Conservation (phyloP, 2,329 filamentous ascomycete genomes). For the Macrophomina phaseolina region DNA sequence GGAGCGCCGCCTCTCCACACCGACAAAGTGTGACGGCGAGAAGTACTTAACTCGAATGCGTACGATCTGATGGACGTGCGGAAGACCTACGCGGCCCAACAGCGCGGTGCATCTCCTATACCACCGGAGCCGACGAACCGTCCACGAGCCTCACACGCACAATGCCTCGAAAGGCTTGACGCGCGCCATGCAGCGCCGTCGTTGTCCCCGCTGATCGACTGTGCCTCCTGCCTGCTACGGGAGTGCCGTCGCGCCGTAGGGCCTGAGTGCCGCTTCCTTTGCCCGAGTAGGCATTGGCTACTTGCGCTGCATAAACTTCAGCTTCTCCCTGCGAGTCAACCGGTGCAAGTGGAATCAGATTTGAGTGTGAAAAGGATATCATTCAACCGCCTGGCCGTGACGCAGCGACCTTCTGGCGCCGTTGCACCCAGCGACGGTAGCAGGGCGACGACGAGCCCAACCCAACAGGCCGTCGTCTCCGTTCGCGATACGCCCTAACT, state of each 20-base stretch:
- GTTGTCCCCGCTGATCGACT: conserved; percentile 20
- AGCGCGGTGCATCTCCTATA: neutral
- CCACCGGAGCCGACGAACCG: neutral
- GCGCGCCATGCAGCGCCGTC: conserved; percentile 18
- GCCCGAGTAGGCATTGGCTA: neutral
- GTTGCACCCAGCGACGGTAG: neutral
- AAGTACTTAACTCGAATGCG: neutral
- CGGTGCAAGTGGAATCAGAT: neutral
- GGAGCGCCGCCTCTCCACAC: neutral
- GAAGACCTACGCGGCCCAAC: neutral
- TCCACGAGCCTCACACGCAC: conserved; percentile 3
- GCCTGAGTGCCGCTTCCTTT: neutral
- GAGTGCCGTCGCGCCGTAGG: conserved; percentile 9
- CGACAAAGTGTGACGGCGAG: neutral
- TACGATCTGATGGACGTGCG: neutral
- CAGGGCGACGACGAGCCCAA: neutral
- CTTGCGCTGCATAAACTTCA: conserved; percentile 2
- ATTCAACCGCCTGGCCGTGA: conserved; percentile 4
- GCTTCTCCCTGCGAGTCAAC: neutral
- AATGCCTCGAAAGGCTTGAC: conserved; percentile 17
- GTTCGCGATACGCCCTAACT: conserved; percentile 7
- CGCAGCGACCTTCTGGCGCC: conserved; percentile 1
- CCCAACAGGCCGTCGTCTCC: neutral
- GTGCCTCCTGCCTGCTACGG: neutral
- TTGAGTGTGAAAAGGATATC: conserved; percentile 12